Base-by-base conservation (phyloP, 495 filamentous ascomycete genomes). In the Penicillium lagena region DNA sequence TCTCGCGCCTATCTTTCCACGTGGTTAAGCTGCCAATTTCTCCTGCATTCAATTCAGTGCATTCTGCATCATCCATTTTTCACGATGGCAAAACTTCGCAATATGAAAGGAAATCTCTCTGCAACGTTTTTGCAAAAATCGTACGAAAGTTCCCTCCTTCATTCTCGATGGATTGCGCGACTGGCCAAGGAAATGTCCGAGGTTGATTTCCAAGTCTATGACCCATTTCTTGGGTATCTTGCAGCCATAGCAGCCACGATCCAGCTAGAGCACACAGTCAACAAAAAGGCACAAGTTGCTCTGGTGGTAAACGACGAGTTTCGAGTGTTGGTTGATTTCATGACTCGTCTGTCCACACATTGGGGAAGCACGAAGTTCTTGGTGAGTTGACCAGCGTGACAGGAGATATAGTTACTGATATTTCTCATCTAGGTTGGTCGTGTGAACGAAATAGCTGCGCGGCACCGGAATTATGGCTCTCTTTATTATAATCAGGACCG, bases 91-190 rank as follows among this genome's bases (percentile, higher is more conserved):
- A 63, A 63, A 29, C 56, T 63, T 12, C 54, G 56, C 6, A 42
- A 60, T 4, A 49, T 63, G 37, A 54, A 35, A 10, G 56, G 54
- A 1, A 63, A 63, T 22, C 31, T 63, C 1, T 54, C 59, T 0
- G 51, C 56, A n/a, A 60, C 59, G 1, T 63, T 63, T 28, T 31
- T 63, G 12, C 59, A 63, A 37, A 63, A 63, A 35, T 63, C 59
- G 2, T 63, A 55, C 37, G 59, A 63, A 31, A 58, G 50, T 1
- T 63, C 59, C 9, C 42, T 63, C 7, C 46, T 63, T 14, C 59
- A 63, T 29, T 60, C 59, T 9, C 34, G 59, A 13, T 63, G 59
- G 59, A 63, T 63, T 28, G 56, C 57, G 0, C 40, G 59, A 5
- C 56, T 63, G 7, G 50, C 60, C n/a, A 47, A 37, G 12, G 56